phyloP scores from a whole-genome alignment of 768 basidiomycete genomes.

The Trametes meyenii region DNA sequence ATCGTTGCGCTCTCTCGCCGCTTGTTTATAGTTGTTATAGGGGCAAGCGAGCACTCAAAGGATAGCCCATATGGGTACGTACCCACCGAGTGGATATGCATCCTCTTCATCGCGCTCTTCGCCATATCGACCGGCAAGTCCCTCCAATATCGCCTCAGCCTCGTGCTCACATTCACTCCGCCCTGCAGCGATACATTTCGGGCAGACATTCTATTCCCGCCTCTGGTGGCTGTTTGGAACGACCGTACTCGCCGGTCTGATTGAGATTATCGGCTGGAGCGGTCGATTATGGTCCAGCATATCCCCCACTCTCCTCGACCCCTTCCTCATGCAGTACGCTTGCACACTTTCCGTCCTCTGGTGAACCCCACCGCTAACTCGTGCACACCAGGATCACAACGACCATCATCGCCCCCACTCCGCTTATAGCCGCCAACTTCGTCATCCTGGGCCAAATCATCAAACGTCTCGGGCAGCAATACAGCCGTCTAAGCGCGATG shows the following conservation, averaged over 20 bases:
- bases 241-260: slow-evolving; percentile 33
- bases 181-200: slow-evolving; percentile 27
- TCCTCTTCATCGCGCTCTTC: slow-evolving; percentile 41
- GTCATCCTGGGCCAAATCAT: slow-evolving; percentile 56
- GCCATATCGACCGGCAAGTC: slow-evolving; percentile 33
- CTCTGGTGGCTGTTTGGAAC: slow-evolving; percentile 43
- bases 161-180: neutral
- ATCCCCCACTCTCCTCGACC: slow-evolving; percentile 28
- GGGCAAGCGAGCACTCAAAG: neutral
- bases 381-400: slow-evolving; percentile 43
- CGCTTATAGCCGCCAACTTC: slow-evolving; percentile 62
- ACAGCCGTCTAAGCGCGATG: slow-evolving; percentile 48
- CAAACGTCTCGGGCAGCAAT: slow-evolving; percentile 43
- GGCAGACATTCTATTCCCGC: slow-evolving; percentile 33
- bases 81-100: slow-evolving; percentile 41
- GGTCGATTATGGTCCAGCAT: slow-evolving; percentile 40
- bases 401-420: slow-evolving; percentile 60
- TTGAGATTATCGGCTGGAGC: slow-evolving; percentile 44
- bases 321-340: slow-evolving; percentile 47
- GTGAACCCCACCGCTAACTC: neutral
- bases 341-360: neutral
- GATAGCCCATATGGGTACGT: slow-evolving; percentile 37
- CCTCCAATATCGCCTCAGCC: neutral
- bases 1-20: neutral
- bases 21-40: neutral